phyloP scores from a whole-genome alignment of 306 rosid genomes.

The Casuarina cunninghamiana region DNA sequence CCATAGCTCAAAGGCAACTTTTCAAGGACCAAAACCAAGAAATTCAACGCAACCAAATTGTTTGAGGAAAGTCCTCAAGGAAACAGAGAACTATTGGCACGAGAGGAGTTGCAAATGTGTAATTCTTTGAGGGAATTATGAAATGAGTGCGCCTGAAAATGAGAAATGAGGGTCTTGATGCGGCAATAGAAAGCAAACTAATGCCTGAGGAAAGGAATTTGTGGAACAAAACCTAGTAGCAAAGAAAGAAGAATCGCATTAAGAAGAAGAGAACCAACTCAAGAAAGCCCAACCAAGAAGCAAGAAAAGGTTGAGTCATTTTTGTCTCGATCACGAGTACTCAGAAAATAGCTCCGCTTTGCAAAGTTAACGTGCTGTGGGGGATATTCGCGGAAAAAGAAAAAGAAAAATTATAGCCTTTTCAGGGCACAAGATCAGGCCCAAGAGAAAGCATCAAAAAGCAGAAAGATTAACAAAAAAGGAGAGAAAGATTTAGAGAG shows the following conservation, averaged over 20 bases:
- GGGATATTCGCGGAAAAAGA: too few relatives aligned
- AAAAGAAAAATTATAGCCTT: too few relatives aligned
- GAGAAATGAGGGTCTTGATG: conserved; percentile 32
- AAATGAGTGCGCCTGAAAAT: conserved; percentile 27
- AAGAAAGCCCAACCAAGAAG: background rate
- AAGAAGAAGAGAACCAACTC: background rate
- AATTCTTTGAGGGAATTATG: conserved; percentile 19
- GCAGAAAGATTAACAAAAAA: too few relatives aligned
- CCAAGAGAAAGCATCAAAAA: too few relatives aligned
- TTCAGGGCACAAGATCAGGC: too few relatives aligned
- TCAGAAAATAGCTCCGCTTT: too few relatives aligned
- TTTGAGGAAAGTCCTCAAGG: conserved; percentile 25
- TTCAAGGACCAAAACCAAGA: conserved; percentile 13
- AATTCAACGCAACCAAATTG: conserved; percentile 30
- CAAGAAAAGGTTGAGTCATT: too few relatives aligned
- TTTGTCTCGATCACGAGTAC: too few relatives aligned
- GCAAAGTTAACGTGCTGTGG: too few relatives aligned
- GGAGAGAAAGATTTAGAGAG: too few relatives aligned
- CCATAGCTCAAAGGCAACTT: conserved; percentile 50
- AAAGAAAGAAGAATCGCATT: conserved; percentile 1
- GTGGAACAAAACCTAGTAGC: conserved; percentile 36
- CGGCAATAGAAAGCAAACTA: conserved; percentile 14
- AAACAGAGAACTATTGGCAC: conserved; percentile 1
- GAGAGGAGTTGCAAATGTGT: background rate
- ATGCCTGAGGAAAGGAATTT: conserved; percentile 19